A percentile compares a stretch with the other conserved stretches of the same genome.
Conservation (phyloP, 2,329 filamentous ascomycete species). For the Remersonia thermophila region DNA sequence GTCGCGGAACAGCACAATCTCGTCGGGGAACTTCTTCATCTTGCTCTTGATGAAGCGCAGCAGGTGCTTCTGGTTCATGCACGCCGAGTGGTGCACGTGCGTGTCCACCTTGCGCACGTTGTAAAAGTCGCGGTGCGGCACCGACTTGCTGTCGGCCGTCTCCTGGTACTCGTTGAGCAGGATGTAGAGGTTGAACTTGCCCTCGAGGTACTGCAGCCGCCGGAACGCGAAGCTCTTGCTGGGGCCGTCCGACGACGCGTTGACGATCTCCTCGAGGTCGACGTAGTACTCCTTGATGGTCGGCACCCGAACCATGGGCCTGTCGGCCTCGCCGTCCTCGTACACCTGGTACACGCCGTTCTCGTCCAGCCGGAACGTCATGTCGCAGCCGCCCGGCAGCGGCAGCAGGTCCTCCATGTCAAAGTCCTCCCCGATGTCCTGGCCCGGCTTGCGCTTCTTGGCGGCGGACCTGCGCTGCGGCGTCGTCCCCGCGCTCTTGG, state of each 20-base stretch:
- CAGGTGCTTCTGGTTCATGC: conserved; percentile 99
- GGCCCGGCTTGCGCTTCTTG: conserved; percentile 68
- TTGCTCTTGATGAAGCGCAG: conserved; percentile 99
- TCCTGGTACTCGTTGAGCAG: conserved; percentile 96
- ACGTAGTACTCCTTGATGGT: conserved; percentile 93
- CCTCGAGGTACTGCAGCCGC: conserved; percentile 86
- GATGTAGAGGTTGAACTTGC: conserved; percentile 90
- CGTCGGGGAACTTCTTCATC: conserved; percentile 96
- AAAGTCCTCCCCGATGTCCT: conserved; percentile 89
- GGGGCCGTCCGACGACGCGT: conserved; percentile 87
- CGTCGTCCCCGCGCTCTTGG: conserved; percentile 20
- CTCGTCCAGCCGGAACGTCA: conserved; percentile 68
- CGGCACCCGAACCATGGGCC: conserved; percentile 71
- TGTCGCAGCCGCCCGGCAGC: conserved; percentile 55
- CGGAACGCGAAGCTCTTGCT: conserved; percentile 96
- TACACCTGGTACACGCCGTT: conserved; percentile 90
- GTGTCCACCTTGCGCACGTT: conserved; percentile 98
- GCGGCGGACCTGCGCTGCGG: conserved; percentile 31
- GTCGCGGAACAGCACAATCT: conserved; percentile 84
- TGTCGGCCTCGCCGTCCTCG: conserved; percentile 46
- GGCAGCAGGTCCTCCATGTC: conserved; percentile 66
- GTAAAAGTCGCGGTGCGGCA: conserved; percentile 97
- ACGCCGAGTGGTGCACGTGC: conserved; percentile 96
- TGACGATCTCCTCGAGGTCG: conserved; percentile 76
- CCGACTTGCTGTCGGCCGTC: conserved; percentile 93